Conservation (phyloP, 2,329 filamentous ascomycete genomes). For the Fusarium lateritium region DNA sequence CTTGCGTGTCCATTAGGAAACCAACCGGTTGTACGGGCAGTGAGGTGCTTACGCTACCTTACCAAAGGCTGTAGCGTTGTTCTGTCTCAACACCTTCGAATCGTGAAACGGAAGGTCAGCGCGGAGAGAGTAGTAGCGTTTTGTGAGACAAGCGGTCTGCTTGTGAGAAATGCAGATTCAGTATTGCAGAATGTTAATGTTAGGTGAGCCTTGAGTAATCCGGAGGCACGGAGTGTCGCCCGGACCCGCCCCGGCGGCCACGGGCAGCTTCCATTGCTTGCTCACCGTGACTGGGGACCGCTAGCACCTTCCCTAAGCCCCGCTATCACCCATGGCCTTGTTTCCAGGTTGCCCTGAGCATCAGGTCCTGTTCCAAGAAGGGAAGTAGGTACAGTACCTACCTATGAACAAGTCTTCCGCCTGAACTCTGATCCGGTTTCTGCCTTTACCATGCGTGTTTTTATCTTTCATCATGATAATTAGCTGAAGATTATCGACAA, state of each 20-base stretch:
- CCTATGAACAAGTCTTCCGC: background rate
- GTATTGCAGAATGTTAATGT: background rate
- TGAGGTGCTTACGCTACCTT: conserved; percentile 18
- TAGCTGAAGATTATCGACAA: background rate
- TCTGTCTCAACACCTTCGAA: background rate
- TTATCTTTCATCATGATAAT: conserved; percentile 3
- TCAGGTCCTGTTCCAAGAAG: conserved; percentile 10
- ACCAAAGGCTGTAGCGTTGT: conserved; percentile 3
- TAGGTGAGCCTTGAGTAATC: background rate
- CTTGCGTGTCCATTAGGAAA: background rate
- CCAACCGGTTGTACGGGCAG: conserved; percentile 6
- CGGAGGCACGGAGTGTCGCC: conserved; percentile 19
- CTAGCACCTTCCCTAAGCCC: conserved; percentile 37
- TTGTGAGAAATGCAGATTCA: background rate
- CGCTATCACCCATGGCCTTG: conserved; percentile 21
- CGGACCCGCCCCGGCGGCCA: conserved; percentile 36
- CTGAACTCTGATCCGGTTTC: conserved; percentile 12
- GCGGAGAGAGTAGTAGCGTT: background rate
- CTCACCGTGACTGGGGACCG: conserved; percentile 36
- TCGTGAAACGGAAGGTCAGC: background rate
- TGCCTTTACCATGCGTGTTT: conserved; percentile 17
- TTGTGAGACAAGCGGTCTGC: background rate
- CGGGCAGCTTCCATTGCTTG: background rate
- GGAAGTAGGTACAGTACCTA: conserved; percentile 5
- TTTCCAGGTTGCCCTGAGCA: background rate